phyloP scores from a whole-genome alignment of 1,284 basidiomycete species.

The Fomitopsis betulina region DNA sequence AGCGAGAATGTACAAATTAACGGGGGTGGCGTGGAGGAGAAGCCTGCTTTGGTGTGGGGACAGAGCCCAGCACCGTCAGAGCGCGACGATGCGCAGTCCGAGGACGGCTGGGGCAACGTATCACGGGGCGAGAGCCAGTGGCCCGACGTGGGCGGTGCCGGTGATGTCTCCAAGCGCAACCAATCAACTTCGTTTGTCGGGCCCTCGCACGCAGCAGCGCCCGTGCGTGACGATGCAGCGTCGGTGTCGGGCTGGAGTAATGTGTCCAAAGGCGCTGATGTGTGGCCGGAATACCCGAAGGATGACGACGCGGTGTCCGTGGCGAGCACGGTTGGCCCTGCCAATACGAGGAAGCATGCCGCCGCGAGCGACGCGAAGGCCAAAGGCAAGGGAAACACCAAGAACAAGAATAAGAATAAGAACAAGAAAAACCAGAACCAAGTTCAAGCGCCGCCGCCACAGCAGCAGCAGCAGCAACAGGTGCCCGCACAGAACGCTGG shows the following conservation, averaged over 20 bases:
- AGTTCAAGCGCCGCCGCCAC: no score
- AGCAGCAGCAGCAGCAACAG: no score
- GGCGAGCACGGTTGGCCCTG: background rate
- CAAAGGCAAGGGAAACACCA: background rate
- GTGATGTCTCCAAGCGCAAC: background rate
- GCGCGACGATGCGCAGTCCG: background rate
- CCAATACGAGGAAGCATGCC: background rate
- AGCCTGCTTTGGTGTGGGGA: background rate
- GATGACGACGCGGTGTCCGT: background rate
- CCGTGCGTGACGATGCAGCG: slow-evolving; percentile 1
- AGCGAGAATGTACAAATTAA: no score
- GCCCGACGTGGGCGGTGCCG: background rate
- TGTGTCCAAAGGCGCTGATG: slow-evolving; percentile 14
- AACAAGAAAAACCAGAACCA: background rate
- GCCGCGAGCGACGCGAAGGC: background rate
- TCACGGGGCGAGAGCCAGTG: background rate
- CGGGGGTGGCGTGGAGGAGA: no score
- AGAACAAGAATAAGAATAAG: background rate
- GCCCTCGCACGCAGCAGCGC: background rate
- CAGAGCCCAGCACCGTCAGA: background rate
- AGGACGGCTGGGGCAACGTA: no score
- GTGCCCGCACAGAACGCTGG: background rate
- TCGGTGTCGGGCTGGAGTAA: slow-evolving; percentile 15
- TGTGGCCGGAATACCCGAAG: background rate
- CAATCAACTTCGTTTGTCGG: background rate